Evolutionary conservation across 148 eudicot genomes (phyloP), one percentile per base, ranked within the genome.

Genomic region (Fagopyrum esculentum): DNA sequence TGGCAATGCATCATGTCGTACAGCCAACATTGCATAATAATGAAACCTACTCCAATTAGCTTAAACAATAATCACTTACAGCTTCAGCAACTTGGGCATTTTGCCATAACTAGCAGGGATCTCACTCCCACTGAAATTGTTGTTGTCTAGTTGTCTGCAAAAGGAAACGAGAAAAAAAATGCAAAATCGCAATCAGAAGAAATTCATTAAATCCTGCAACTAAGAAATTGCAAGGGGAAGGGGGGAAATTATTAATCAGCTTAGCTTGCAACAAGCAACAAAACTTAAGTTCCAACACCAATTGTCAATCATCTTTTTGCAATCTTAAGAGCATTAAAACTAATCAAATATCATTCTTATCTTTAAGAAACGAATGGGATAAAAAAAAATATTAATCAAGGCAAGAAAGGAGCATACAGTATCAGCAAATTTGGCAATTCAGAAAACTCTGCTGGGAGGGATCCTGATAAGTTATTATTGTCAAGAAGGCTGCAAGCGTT

Each of bases 401-500:
- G 55, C 35, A 71, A 17, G 55, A 75, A 64, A 76, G 74, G 77
- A 51, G 73, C 92, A 75, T 88, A 93, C 98, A 93, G 83, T 50
- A 91, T 93, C 60, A 76, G 78, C 63, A 93, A 85, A 11, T 63
- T 80, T 17, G 97, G 90, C 84, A 88, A 71, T 69, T 88, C 26
- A 11, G 89, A 84, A 15, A 91, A 81, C 82, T 89, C 91, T 17
- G 91, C 90, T 29, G 98, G 98, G 81, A 91, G 89, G 80, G 80
- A 71, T 29, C 98, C 98, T 50, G 98, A 84, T 80, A 91, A 84
- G 69, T 91, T 89, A 82, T 91, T 91, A 74, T 91, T 89, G 73
- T 91, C 97, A 50, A 91, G 90, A 73, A 91, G 81, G 71, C 97
- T 91, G 92, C 85, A 86, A 64, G 17, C 9, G 43, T 46, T 47